A percentile compares a stretch with the other conserved stretches of the same genome.
Evolutionary conservation across 352 stramenopile genomes (phyloP).

Genomic region (Thraustochytrium sp.): DNA sequence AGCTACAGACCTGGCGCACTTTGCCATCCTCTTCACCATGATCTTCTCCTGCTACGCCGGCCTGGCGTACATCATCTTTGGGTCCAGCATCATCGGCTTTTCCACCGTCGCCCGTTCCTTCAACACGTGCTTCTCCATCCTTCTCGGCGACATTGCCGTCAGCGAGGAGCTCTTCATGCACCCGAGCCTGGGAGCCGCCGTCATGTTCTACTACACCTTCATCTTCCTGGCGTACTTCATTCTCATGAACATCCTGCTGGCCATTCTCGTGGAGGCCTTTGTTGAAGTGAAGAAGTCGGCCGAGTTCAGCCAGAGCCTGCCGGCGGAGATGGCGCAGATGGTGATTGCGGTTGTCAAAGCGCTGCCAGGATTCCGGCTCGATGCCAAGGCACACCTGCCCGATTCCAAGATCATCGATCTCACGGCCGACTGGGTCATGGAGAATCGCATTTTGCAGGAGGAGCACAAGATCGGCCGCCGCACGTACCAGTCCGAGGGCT

Average conservation of each 20-base stretch:
- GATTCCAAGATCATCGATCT: conserved; percentile 17
- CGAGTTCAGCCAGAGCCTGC: conserved; percentile 25
- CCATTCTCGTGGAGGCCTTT: conserved; percentile 25
- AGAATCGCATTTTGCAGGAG: not conserved
- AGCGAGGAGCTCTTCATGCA: not conserved
- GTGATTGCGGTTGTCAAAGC: not conserved
- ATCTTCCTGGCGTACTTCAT: conserved; percentile 37
- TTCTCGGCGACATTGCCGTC: conserved; percentile 13
- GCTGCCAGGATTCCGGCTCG: not conserved
- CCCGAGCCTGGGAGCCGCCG: not conserved
- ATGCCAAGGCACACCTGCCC: not conserved
- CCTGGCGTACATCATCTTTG: conserved; percentile 37
- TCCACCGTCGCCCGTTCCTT: not conserved
- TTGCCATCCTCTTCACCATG: not conserved
- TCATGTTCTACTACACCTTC: conserved; percentile 36
- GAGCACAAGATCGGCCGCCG: conserved; percentile 17
- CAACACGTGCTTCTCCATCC: conserved; percentile 40
- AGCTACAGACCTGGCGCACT: conserved; percentile 20
- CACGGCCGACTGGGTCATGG: not conserved
- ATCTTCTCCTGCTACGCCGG: not conserved
- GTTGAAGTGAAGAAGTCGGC: conserved; percentile 25
- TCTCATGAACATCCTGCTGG: conserved; percentile 35
- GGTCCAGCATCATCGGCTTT: conserved; percentile 1
- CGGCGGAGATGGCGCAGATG: conserved; percentile 1
- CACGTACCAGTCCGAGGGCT: not conserved